Conservation (phyloP, 2,329 filamentous ascomycete species). For the Botrytis elliptica region DNA sequence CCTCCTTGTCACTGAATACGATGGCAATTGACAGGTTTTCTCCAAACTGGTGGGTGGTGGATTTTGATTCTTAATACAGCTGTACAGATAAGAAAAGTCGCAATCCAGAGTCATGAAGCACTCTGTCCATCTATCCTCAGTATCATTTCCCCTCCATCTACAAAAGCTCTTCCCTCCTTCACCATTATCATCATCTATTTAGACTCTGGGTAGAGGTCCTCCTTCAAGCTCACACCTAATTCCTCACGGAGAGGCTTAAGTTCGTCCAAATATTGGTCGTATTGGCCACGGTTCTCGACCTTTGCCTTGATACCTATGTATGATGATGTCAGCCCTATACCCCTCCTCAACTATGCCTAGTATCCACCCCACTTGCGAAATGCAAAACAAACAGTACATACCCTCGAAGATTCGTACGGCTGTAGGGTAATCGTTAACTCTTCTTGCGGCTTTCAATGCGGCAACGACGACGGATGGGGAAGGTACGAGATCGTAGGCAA, state of each 20-base stretch:
- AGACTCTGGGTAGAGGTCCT: constrained; percentile 78
- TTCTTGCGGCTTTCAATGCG: constrained; percentile 87
- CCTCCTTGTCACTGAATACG: constrained; percentile 13
- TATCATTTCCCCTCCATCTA: constrained; percentile 31
- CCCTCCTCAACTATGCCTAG: constrained; percentile 99
- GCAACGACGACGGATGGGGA: constrained; percentile 87
- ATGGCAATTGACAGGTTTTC: constrained; percentile 6
- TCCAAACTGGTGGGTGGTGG: constrained; percentile 28
- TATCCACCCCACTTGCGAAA: constrained; percentile 60
- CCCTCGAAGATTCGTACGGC: constrained; percentile 98
- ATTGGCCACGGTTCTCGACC: constrained; percentile 97
- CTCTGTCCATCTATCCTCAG: constrained; percentile 27
- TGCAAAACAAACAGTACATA: constrained; percentile 47
- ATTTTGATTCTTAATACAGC: constrained; percentile 40
- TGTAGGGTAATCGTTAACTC: constrained; percentile 98
- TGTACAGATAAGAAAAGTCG: constrained; percentile 37
- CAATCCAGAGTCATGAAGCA: constrained; percentile 30
- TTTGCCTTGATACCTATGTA: constrained; percentile 92
- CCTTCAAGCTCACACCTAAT: constrained; percentile 86
- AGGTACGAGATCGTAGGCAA: constrained; percentile 99
- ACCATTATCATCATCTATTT: constrained; percentile 32
- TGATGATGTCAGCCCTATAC: constrained; percentile 46
- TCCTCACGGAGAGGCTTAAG: constrained; percentile 92
- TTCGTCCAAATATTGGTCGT: constrained; percentile 92
- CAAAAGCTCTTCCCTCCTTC: constrained; percentile 25